A percentile compares a stretch with the other conserved stretches of the same genome.
Evolutionary conservation across 2,329 filamentous ascomycete species (phyloP).

Genomic region (Arthroderma sp.): DNA sequence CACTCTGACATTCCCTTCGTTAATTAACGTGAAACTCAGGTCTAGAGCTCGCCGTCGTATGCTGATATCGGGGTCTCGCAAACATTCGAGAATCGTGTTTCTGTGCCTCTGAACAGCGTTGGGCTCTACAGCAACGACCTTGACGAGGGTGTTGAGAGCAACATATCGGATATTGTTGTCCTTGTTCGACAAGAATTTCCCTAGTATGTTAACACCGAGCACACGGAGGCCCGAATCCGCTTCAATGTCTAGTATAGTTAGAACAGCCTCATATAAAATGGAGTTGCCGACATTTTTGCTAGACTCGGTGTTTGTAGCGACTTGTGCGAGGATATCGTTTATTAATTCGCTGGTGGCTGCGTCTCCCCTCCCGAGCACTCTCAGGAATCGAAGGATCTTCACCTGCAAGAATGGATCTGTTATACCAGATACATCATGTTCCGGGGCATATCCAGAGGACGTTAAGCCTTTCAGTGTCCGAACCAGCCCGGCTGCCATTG

Average conservation of each 20-base stretch:
- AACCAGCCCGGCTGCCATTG: slow-evolving; percentile 72
- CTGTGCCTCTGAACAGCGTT: slow-evolving; percentile 94
- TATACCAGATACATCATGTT: slow-evolving; percentile 96
- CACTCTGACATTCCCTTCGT: slow-evolving; percentile 88
- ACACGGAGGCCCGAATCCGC: slow-evolving; percentile 91
- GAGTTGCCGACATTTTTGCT: slow-evolving; percentile 98
- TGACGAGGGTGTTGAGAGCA: slow-evolving; percentile 90
- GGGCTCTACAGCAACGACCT: slow-evolving; percentile 93
- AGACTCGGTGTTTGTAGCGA: slow-evolving; percentile 94
- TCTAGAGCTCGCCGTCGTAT: slow-evolving; percentile 91
- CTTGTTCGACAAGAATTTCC: slow-evolving; percentile 95
- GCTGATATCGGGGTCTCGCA: slow-evolving; percentile 95
- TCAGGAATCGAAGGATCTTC: slow-evolving; percentile 78
- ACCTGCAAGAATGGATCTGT: slow-evolving; percentile 96
- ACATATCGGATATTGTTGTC: slow-evolving; percentile 99
- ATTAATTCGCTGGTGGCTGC: slow-evolving; percentile 85
- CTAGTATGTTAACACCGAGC: slow-evolving; percentile 92
- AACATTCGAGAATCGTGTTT: slow-evolving; percentile 92
- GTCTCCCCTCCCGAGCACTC: slow-evolving; percentile 79
- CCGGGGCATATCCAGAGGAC: slow-evolving; percentile 89
- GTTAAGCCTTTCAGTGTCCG: slow-evolving; percentile 85
- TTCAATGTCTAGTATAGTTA: slow-evolving; percentile 95
- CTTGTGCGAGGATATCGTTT: slow-evolving; percentile 94
- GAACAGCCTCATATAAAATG: slow-evolving; percentile 91
- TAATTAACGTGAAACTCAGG: slow-evolving; percentile 94